These are phyloP conservation scores for Claviceps humidiphila DNA, from an alignment of 2,329 filamentous ascomycete genomes.

Conservation along the genomic window DNA sequence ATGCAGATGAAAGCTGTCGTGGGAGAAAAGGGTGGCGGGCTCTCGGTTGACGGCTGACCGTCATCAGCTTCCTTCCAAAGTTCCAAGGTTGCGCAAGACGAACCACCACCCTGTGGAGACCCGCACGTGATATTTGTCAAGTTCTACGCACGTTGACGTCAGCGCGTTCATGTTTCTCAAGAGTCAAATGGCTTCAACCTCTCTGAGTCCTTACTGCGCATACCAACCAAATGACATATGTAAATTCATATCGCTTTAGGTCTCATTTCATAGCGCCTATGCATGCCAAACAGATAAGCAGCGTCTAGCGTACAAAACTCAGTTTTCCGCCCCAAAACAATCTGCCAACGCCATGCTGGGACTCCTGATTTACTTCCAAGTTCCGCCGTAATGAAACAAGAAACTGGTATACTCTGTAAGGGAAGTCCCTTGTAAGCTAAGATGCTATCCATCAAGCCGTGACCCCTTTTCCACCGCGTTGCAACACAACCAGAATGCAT, in stretches of 20 bases:
- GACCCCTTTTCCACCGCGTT: not conserved
- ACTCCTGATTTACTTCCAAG: slow-evolving; percentile 3
- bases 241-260: not conserved
- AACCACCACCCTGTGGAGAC: slow-evolving; percentile 6
- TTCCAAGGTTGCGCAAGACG: too few relatives aligned
- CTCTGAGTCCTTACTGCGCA: too few relatives aligned
- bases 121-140: slow-evolving; percentile 15
- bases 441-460: not conserved
- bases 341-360: slow-evolving; percentile 10
- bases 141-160: too few relatives aligned
- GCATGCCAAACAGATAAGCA: not conserved
- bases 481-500: slow-evolving; percentile 4
- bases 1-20: slow-evolving; percentile 1
- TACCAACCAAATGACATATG: not conserved
- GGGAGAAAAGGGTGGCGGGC: slow-evolving; percentile 10
- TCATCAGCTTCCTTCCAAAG: slow-evolving; percentile 8
- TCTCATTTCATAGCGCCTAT: not conserved
- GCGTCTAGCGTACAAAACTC: not conserved
- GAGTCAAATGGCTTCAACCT: too few relatives aligned
- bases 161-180: too few relatives aligned
- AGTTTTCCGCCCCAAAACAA: not conserved
- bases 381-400: not conserved
- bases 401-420: too few relatives aligned
- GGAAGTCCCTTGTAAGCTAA: not conserved
- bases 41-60: slow-evolving; percentile 8